phyloP scores from a whole-genome alignment of 495 filamentous ascomycete genomes.

The Aspergillus diversus region DNA sequence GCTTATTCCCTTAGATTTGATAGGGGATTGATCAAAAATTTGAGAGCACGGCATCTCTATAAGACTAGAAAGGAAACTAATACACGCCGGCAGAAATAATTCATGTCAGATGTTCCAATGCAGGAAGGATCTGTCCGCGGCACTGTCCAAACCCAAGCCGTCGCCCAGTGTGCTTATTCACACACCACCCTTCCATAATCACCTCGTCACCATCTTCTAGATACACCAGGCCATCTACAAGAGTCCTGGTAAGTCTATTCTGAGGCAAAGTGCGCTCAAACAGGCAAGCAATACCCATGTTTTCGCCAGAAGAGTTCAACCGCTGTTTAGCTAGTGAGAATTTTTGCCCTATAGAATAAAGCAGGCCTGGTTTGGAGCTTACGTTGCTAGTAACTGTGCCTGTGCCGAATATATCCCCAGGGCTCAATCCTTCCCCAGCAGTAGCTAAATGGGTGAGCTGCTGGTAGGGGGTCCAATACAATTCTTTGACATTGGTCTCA shows the following conservation, averaged over 20 bases:
- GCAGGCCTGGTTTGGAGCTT: background rate
- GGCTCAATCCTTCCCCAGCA: conserved; percentile 26
- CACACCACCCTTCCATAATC: conserved; percentile 31
- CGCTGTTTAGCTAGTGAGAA: conserved; percentile 2
- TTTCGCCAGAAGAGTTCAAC: conserved; percentile 18
- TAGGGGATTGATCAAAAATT: no score
- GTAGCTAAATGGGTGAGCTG: conserved; percentile 27
- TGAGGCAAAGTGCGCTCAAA: conserved; percentile 23
- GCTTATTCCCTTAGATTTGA: no score
- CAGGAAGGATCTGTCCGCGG: conserved; percentile 24
- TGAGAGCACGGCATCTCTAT: no score
- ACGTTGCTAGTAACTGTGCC: conserved; percentile 31
- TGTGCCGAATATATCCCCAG: conserved; percentile 33
- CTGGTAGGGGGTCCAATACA: conserved; percentile 34
- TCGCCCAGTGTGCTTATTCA: conserved; percentile 14
- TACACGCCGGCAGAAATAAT: background rate
- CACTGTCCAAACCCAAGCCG: conserved; percentile 31
- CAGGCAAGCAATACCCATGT: conserved; percentile 26
- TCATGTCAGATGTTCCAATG: conserved; percentile 4
- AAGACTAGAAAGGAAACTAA: no score
- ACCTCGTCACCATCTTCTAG: conserved; percentile 34
- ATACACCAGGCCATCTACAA: conserved; percentile 17
- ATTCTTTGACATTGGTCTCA: conserved; percentile 28
- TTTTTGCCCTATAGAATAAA: background rate
- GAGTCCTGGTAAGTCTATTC: conserved; percentile 11